Conservation (phyloP, 164 flowering plant species). For the Stephania yunnanensis region DNA sequence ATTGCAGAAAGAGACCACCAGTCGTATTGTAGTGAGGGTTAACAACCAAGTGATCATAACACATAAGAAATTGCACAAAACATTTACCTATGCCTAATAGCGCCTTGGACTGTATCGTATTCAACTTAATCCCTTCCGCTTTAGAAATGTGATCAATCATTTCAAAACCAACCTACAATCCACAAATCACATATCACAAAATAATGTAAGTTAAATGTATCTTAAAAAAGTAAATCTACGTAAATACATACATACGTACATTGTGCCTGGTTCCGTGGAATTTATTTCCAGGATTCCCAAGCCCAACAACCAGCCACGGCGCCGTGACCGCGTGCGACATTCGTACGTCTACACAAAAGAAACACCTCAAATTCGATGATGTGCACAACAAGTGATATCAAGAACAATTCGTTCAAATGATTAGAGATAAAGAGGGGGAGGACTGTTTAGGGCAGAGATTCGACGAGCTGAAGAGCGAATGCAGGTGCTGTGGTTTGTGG, state of each 20-base stretch:
- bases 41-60: background rate
- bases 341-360: slow-evolving; percentile 22
- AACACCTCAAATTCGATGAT: too few relatives aligned
- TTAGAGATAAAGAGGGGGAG: too few relatives aligned
- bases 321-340: slow-evolving; percentile 55
- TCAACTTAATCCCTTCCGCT: slow-evolving; percentile 65
- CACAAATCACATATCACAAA: background rate
- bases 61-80: background rate
- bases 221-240: too few relatives aligned
- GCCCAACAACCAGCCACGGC: slow-evolving; percentile 92
- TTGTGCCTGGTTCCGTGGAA: slow-evolving; percentile 94
- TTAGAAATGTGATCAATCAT: slow-evolving; percentile 81
- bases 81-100: slow-evolving; percentile 82
- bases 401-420: too few relatives aligned
- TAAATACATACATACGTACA: slow-evolving; percentile 49
- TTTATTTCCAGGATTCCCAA: slow-evolving; percentile 94
- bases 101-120: slow-evolving; percentile 92
- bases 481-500: too few relatives aligned
- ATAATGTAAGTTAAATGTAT: background rate
- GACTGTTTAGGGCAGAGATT: too few relatives aligned
- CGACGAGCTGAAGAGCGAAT: too few relatives aligned
- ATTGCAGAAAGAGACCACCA: too few relatives aligned
- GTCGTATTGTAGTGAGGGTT: background rate
- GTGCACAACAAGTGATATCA: too few relatives aligned
- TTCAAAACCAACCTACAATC: slow-evolving; percentile 85